Percentiles rank a stretch among this genome's conserved stretches.
Evolutionary conservation across 495 filamentous ascomycete species (phyloP).

Genomic region (Neurospora terricola): DNA sequence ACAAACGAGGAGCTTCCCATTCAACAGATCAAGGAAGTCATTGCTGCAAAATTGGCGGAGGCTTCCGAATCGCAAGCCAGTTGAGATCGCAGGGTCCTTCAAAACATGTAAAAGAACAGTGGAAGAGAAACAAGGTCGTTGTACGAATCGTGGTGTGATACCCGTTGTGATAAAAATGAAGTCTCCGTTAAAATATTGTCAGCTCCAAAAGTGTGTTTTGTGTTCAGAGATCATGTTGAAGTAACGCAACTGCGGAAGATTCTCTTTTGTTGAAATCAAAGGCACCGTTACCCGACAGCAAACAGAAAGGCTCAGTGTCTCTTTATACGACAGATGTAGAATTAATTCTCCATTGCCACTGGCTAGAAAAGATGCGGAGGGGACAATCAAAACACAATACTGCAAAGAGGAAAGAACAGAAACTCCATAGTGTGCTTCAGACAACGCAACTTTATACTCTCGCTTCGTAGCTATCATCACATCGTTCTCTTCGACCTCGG

Average conservation of each 20-base stretch:
- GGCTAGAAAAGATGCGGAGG: background rate
- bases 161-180: background rate
- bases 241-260: background rate
- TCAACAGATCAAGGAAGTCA: slow-evolving; percentile 39
- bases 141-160: background rate
- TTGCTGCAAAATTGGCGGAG: slow-evolving; percentile 29
- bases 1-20: slow-evolving; percentile 45
- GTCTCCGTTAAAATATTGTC: background rate
- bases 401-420: background rate
- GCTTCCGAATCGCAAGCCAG: slow-evolving; percentile 6
- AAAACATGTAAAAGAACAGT: background rate
- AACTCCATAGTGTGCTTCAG: background rate
- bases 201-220: background rate
- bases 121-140: background rate
- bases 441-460: background rate
- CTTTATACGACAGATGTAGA: background rate
- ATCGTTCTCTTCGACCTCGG: background rate
- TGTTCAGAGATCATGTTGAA: background rate
- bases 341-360: background rate
- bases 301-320: background rate
- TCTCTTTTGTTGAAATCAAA: background rate
- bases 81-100: background rate
- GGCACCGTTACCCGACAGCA: background rate
- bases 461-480: background rate
- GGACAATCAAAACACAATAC: background rate